phyloP scores from a whole-genome alignment of 192 early-diverging fungal genomes.

The Backusella parvicylindrica region DNA sequence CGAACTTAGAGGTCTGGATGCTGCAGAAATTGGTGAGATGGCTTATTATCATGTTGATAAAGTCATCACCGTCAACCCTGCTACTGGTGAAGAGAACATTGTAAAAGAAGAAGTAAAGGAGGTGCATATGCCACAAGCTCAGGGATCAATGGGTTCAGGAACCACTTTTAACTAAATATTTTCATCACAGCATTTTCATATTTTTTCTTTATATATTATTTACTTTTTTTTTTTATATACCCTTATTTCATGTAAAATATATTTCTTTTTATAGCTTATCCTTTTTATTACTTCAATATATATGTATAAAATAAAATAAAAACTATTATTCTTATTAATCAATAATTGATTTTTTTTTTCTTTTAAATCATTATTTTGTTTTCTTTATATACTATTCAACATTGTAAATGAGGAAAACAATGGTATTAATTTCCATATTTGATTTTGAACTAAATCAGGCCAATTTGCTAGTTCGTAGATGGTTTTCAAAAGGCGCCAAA shows the following conservation, averaged over 20 bases:
- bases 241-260: background rate
- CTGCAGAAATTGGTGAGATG: slow-evolving; percentile 80
- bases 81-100: slow-evolving; percentile 26
- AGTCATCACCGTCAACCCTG: slow-evolving; percentile 36
- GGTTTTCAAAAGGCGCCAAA: too few relatives aligned
- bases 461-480: too few relatives aligned
- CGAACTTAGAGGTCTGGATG: slow-evolving; percentile 70
- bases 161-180: background rate
- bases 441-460: too few relatives aligned
- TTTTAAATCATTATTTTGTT: background rate
- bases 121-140: background rate
- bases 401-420: background rate
- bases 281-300: background rate
- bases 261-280: background rate
- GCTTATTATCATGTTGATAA: slow-evolving; percentile 48
- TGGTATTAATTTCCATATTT: too few relatives aligned
- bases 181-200: background rate
- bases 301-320: background rate
- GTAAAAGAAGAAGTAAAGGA: slow-evolving; percentile 18
- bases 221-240: background rate
- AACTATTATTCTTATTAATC: background rate
- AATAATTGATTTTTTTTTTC: too few relatives aligned
- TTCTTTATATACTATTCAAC: background rate
- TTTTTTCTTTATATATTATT: background rate
- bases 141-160: slow-evolving; percentile 18